Conservation (phyloP, 2,329 filamentous ascomycete genomes). For the Didymella keratinophila region DNA sequence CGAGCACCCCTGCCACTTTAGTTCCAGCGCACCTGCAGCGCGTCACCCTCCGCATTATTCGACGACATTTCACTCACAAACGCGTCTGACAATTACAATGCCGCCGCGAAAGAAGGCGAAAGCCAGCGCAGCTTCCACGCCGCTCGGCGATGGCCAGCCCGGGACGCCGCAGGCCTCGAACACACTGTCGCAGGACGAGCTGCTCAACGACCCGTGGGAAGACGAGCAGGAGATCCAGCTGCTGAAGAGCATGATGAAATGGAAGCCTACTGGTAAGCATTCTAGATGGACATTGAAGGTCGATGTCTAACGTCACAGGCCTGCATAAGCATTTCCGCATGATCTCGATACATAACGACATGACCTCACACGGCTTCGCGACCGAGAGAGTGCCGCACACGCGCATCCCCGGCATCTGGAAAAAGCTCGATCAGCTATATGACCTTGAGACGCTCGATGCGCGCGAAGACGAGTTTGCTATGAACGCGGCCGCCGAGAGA, state of each 20-base stretch:
- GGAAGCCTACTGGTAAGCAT: conserved; percentile 83
- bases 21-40: conserved; percentile 23
- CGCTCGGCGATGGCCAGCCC: conserved; percentile 51
- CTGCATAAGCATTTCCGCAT: conserved; percentile 68
- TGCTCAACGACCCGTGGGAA: conserved; percentile 81
- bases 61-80: conserved; percentile 1
- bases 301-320: conserved; percentile 45
- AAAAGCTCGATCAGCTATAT: conserved; percentile 83
- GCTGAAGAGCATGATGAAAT: conserved; percentile 90
- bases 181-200: conserved; percentile 62
- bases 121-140: conserved; percentile 65
- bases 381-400: conserved; percentile 77
- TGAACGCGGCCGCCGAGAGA: conserved; percentile 64
- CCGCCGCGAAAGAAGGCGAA: conserved; percentile 74
- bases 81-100: conserved; percentile 56
- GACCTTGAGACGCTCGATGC: conserved; percentile 87
- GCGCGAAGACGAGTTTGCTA: conserved; percentile 70
- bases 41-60: conserved; percentile 6
- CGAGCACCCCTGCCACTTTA: conserved; percentile 28
- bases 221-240: conserved; percentile 93
- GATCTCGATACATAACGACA: conserved; percentile 49
- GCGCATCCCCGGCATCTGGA: conserved; percentile 89
- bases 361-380: conserved; percentile 68
- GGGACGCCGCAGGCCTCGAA: conserved; percentile 51
- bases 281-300: too few species aligned